Percentiles rank a stretch among this genome's conserved stretches.
Conservation (phyloP, 768 basidiomycete genomes). For the Omphalotus guepiniiformis region DNA sequence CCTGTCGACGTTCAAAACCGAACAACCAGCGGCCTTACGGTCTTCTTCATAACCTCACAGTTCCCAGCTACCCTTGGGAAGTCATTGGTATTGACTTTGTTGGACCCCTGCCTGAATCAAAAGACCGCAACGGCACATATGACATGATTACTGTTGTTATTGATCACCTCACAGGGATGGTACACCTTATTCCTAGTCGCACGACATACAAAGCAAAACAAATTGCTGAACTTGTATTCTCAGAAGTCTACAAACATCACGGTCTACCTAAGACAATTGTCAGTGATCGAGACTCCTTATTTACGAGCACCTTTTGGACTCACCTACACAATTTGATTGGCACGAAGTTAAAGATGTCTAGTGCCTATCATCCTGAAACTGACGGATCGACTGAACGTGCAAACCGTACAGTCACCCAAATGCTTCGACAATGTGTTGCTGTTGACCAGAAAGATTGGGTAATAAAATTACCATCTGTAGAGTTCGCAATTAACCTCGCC, state of each 20-base stretch:
- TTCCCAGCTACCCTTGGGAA: slow-evolving; percentile 13
- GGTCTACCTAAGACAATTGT: slow-evolving; percentile 19
- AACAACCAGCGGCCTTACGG: slow-evolving; percentile 11
- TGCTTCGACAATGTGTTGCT: slow-evolving; percentile 5
- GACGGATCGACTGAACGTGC: slow-evolving; percentile 18
- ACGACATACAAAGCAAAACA: slow-evolving; percentile 8
- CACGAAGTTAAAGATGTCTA: slow-evolving; percentile 19
- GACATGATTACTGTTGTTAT: slow-evolving; percentile 20
- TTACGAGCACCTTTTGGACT: slow-evolving; percentile 24
- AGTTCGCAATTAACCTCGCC: slow-evolving; percentile 23
- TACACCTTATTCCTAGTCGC: slow-evolving; percentile 17
- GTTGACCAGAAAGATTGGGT: slow-evolving; percentile 18
- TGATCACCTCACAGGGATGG: slow-evolving; percentile 19
- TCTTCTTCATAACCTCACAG: not conserved
- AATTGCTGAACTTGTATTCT: slow-evolving; percentile 12
- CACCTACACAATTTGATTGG: slow-evolving; percentile 13
- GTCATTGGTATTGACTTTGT: slow-evolving; percentile 17
- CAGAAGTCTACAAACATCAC: slow-evolving; percentile 13
- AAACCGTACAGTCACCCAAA: slow-evolving; percentile 12
- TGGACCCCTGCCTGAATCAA: slow-evolving; percentile 15
- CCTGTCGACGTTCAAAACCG: slow-evolving; percentile 8
- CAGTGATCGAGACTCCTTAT: slow-evolving; percentile 23
- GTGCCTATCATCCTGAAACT: slow-evolving; percentile 26
- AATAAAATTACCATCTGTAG: slow-evolving; percentile 15
- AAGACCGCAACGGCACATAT: slow-evolving; percentile 14